Base-by-base conservation (phyloP, 2,329 filamentous ascomycete species). In the Hortaea sp. region DNA sequence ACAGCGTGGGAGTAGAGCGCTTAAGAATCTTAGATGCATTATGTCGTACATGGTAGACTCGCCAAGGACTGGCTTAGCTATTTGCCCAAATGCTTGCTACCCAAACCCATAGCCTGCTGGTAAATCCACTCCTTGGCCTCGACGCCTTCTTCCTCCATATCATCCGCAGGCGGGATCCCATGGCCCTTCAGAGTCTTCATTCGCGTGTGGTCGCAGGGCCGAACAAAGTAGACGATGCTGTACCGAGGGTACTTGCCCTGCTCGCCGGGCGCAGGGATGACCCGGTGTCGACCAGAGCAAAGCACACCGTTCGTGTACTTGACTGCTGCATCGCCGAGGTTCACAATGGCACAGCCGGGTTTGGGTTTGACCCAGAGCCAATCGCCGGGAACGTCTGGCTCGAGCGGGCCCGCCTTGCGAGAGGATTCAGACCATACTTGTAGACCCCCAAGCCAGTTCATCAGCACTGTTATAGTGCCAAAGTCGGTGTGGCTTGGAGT, bases 331-430 rank as follows among this genome's bases (percentile, higher is more conserved):
- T 74, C 72, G 3, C 72, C 71, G 3, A 74, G 56, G 51, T 74
- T 74, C 30, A 74, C 62, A 39, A 74, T 65, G 2, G 64, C 70
- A 45, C 72, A 71, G 1, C 69, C 67, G 0, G 67, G 66, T 1
- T 76, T 57, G 0, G 76, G 76, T n/a, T 68, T 63, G 0, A 79
- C 74, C 54, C 74, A 79, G 7, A 69, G 60, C 76, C 76, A 79
- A 32, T 67, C 53, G 30, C 59, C 57, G 0, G 61, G 54, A 1
- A 43, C 44, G 30, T 59, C 53, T 28, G 53, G 53, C 42, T 60
- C 57, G 4, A 54, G 46, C 11, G 52, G 44, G 1, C 56, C 54
- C 4, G 49, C 46, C 20, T 0, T 70, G 66, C 4, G 70, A 7
- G 57, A 49, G 2, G 47, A 50, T 29, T 51, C 49, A 20, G 52